Base-by-base conservation (phyloP, 352 stramenopile genomes). In the Phytophthora litchii region DNA sequence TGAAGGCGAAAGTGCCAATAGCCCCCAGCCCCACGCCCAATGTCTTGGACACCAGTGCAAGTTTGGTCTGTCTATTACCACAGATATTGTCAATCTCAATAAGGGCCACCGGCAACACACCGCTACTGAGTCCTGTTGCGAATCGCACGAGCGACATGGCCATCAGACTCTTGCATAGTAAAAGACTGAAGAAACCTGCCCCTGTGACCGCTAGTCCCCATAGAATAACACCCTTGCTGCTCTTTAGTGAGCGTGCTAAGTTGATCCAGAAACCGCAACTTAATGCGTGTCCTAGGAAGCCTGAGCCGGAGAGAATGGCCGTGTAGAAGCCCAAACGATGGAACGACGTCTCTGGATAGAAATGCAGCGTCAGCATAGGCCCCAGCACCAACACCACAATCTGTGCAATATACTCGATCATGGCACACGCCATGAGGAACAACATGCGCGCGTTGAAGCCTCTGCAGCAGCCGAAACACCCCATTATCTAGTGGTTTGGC, bases 81-180 rank as follows among this genome's bases (percentile, higher is more conserved):
- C 84, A 93, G 36, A 93, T 91, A 29, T 88, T 89, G 61, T 93
- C 84, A 19, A 91, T 91, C 57, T 93, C 81, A 38, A 91, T 91
- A 14, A 89, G 65, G 27, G 84, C 81, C 34, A 91, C 80, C 3
- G 84, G 82, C 13, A 86, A 58, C 14, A 91, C 84, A 19, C 84
- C 84, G 36, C 81, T 93, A 45, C 88, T 88, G 4, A 93, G 64
- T 1, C 84, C 84, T 3, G 79, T 93, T 7, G 80, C 74, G 38
- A 93, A 91, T 42, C 83, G 83, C 59, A 91, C 82, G 20, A 93
- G 71, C 9, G 76, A 71, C 72, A 93, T 91, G n/a, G 81, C 80
- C 25, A 89, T 34, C 40, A 93, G 55, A 60, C 76, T 91, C 60
- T 91, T 81, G 50, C 83, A 93, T 34, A 93, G 70, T 32, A 93